Evolutionary conservation across 1,284 basidiomycete genomes (phyloP).

Genomic region (Melampsora abietis-canadensis): DNA sequence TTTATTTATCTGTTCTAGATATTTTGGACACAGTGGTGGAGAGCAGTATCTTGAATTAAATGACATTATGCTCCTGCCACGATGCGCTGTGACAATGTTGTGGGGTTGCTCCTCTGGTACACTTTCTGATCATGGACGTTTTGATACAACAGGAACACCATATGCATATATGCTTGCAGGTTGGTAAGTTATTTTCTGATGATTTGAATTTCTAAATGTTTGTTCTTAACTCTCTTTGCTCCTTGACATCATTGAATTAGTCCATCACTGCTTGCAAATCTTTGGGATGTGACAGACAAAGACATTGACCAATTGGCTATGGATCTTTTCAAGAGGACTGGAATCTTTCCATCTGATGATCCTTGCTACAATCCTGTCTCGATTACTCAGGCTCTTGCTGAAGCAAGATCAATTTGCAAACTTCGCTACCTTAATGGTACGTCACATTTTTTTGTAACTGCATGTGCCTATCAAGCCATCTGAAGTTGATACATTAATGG

Average conservation of each 20-base stretch:
- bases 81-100: slow-evolving; percentile 91
- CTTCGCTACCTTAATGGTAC: slow-evolving; percentile 31
- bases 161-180: slow-evolving; percentile 91
- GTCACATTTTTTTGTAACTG: background rate
- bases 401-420: slow-evolving; percentile 16
- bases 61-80: slow-evolving; percentile 71
- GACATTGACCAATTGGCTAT: slow-evolving; percentile 92
- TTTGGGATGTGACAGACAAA: slow-evolving; percentile 97
- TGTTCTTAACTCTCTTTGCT: background rate
- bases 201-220: background rate
- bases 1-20: slow-evolving; percentile 58
- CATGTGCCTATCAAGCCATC: background rate
- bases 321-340: slow-evolving; percentile 65
- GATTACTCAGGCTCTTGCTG: slow-evolving; percentile 18
- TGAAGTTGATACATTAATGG: background rate
- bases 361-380: background rate
- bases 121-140: slow-evolving; percentile 83
- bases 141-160: slow-evolving; percentile 85
- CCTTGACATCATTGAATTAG: slow-evolving; percentile 55
- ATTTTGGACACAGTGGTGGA: slow-evolving; percentile 93
- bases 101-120: slow-evolving; percentile 97
- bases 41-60: slow-evolving; percentile 89
- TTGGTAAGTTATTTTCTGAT: slow-evolving; percentile 62
- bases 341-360: slow-evolving; percentile 1
- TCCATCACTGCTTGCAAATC: slow-evolving; percentile 84